phyloP scores from a whole-genome alignment of 208 protist genomes.

The Leptomonas seymouri region DNA sequence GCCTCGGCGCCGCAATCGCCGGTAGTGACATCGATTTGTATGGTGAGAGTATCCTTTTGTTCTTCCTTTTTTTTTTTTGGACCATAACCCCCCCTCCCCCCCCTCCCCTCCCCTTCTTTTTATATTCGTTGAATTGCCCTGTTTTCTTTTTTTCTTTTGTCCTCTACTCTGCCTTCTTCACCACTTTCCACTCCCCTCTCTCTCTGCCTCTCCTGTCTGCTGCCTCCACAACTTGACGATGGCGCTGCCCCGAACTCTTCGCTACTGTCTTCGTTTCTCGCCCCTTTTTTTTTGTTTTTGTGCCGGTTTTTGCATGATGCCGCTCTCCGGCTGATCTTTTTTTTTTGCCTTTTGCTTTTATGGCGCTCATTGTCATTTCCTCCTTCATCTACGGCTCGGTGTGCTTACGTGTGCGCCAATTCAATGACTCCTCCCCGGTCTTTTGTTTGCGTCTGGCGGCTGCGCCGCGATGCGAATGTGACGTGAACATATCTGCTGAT shows the following conservation, averaged over 20 bases:
- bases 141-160: neutral
- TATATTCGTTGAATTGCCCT: neutral
- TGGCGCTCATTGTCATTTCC: too few species aligned
- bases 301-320: neutral
- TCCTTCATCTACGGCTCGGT: too few species aligned
- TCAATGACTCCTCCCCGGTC: neutral
- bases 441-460: neutral
- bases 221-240: neutral
- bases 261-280: neutral
- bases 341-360: neutral
- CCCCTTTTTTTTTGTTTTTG: neutral
- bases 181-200: neutral
- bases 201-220: neutral
- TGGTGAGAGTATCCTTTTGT: conserved; percentile 60
- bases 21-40: conserved; percentile 94
- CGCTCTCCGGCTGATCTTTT: neutral
- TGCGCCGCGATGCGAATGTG: neutral
- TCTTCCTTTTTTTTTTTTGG: conserved; percentile 10
- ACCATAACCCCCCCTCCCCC: neutral
- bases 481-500: neutral
- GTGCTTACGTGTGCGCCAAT: too few species aligned
- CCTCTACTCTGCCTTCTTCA: conserved; percentile 5
- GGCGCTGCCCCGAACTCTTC: neutral
- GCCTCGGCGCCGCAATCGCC: conserved; percentile 69
- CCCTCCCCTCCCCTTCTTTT: neutral